Evolutionary conservation across 192 early-diverging fungal genomes (phyloP), one percentile per base, ranked within the genome.

Genomic region (Backusella mclennaniae): DNA sequence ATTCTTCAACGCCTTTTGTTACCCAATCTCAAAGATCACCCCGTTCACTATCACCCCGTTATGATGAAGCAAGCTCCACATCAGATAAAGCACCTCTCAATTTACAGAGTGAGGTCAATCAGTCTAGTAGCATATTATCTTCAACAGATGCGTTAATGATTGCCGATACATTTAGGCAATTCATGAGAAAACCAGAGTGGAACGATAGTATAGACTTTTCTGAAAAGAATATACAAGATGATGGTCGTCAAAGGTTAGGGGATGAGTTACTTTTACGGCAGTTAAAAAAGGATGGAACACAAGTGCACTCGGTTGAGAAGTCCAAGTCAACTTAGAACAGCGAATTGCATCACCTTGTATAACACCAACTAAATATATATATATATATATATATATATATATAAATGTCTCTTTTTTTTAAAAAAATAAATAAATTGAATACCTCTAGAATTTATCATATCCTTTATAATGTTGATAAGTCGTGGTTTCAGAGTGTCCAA

Each of bases 131-230:
- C 56, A 73, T 80, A 14, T 42, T 84, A 11, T 78, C 76, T 46
- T 80, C 79, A 17, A 80, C 73, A 11, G 82, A 84, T 66, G 82
- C 82, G 4, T 17, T 84, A 9, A 67, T 84, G 79, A 80, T 84
- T 19, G 82, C 79, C 5, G 82, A 84, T 29, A 84, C 79, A 4
- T 84, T 84, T 66, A 44, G 82, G 23, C 76, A 80, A n/a, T 76
- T 74, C 35, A 75, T 84, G 78, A 76, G 82, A 68, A 84, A 84
- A 76, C 82, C 82, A 14, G 79, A 80, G 15, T 84, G 82, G 82
- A 79, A 75, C 35, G 81, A 78, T 35, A 41, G 53, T 31, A 1
- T 19, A 17, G 70, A 71, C 23, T 71, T 33, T 31, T 17, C 29
- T 31, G 44, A 36, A 33, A 71, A 71, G 17, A 49, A 11, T 49